Base-by-base conservation (phyloP, 2,329 filamentous ascomycete genomes). In the Ophiostoma pallidulum region DNA sequence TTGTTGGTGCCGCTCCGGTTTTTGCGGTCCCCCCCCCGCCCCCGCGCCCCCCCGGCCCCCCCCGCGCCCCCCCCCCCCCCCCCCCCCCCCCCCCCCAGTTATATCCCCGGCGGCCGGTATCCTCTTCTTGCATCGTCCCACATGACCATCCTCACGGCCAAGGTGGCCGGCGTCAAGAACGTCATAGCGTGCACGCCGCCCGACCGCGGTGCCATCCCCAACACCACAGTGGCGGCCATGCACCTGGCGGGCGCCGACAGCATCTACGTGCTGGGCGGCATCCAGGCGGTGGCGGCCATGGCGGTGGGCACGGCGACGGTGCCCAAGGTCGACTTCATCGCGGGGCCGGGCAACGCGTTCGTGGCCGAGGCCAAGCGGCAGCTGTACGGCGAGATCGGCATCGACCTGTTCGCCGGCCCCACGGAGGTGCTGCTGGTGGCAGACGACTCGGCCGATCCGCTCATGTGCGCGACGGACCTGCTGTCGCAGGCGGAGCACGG, bases 261-360 rank as follows among this genome's bases (percentile, higher is more conserved):
- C 22, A 75, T 75, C 52, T 72, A 62, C 52, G 63, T 75, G 37
- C 61, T 75, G 1, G 73, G 70, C 16, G 73, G 74, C 2, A 69
- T 71, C 0, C 74, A 77, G 56, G 74, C 74, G 35, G 77, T 80
- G 47, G 78, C 75, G n/a, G 77, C 77, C 39, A 78, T 80, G 60
- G 73, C 74, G 10, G 67, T 75, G 26, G 75, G 74, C 19, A 73
- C 72, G 13, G 75, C 73, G 55, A 66, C 68, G 13, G 76, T 78
- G 72, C 72, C 72, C 8, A 69, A 71, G 54, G 67, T 73, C 8
- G 67, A 78, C 54, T 74, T 78, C 41, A 68, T 78, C 45, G 72
- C 72, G 1, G 73, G 73, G 0, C 74, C 73, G 0, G 73, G 73
- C 1, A 77, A 77, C 52, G 64, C 72, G 1, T 77, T 74, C 54